These are phyloP conservation scores for Pneumocystis oryctolagi DNA, from an alignment of 1,139 yeast genomes.

Conservation along the genomic window DNA sequence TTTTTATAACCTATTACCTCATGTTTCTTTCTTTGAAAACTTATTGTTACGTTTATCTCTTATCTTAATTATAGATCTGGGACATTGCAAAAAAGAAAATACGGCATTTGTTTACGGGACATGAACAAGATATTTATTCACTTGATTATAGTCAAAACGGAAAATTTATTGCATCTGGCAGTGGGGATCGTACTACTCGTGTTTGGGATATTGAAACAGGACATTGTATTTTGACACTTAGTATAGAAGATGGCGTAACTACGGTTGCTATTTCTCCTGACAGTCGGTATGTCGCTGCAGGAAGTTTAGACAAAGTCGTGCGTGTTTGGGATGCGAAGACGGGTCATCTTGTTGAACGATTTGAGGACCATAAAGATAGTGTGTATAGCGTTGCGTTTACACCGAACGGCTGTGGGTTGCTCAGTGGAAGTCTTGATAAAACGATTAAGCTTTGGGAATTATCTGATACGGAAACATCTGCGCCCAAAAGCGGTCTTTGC, in stretches of 20 bases:
- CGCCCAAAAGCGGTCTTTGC: conserved; percentile 38
- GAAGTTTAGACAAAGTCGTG: conserved; percentile 87
- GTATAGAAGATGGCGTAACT: conserved; percentile 91
- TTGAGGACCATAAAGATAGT: conserved; percentile 94
- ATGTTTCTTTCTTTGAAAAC: not conserved
- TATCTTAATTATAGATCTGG: conserved; percentile 42
- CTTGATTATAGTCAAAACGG: conserved; percentile 94
- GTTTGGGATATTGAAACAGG: conserved; percentile 93
- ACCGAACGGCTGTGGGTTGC: conserved; percentile 83
- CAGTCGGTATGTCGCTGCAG: conserved; percentile 89
- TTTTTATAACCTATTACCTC: not conserved
- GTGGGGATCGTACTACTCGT: conserved; percentile 92
- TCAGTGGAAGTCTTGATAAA: conserved; percentile 94
- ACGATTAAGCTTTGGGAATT: conserved; percentile 93
- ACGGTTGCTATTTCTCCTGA: conserved; percentile 96
- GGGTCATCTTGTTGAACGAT: conserved; percentile 72
- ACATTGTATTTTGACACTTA: conserved; percentile 70
- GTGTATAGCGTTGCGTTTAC: conserved; percentile 92
- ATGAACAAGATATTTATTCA: conserved; percentile 94
- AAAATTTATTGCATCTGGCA: conserved; percentile 82
- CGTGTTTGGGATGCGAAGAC: conserved; percentile 95
- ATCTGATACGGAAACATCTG: conserved; percentile 31
- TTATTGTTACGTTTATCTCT: not conserved
- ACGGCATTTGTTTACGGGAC: conserved; percentile 79
- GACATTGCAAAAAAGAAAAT: conserved; percentile 78